Base-by-base conservation (phyloP, 768 basidiomycete species). In the Rhodotorula paludigena region DNA sequence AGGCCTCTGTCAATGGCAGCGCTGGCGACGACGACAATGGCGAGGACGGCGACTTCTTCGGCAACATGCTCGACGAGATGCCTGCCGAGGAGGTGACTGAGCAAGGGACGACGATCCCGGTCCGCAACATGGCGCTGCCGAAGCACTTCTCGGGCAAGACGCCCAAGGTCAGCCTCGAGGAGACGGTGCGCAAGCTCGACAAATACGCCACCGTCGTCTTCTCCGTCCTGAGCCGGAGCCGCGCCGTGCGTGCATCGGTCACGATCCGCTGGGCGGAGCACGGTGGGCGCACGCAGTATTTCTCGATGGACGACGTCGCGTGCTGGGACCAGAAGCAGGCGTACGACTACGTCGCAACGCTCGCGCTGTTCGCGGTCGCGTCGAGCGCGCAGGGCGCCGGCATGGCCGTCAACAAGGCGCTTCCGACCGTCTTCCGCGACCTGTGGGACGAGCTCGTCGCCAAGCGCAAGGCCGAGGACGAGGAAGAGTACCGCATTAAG, bases 381-480 rank as follows among this genome's bases (percentile, higher is more conserved):
- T 82, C 63, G 23, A 59, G 60, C 30, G 56, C 84, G 16, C 77
- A 82, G 5, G 82, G 61, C 5, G 14, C 5, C 23, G 61, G 61
- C 11, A 36, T 83, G n/a, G 77, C 77, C 78, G 18, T 80, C 81
- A 45, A 79, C 82, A 53, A 80, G 82, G 36, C 82, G 78, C 81
- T 98, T n/a, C 91, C 94, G 15, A 81, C 87, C 5, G 83, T 84
- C 25, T 94, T 87, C 78, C 84, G 92, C 68, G 89, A 92, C 77
- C 80, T 99, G 25, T 99, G 94, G 94, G 88, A 90, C 61, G 90
- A 93, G 77, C 79, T 97, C 23, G 92, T 92, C 74, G 76, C 72
- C 7, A 79, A 80, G 35, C 82, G 89, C 73, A 89, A 86, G 73
- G 66, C 74, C 11, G 80, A 80, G 39, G 86, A 88, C 62, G 86